Evolutionary conservation across 257 asterid genomes (phyloP).

Genomic region (Verbena officinalis): DNA sequence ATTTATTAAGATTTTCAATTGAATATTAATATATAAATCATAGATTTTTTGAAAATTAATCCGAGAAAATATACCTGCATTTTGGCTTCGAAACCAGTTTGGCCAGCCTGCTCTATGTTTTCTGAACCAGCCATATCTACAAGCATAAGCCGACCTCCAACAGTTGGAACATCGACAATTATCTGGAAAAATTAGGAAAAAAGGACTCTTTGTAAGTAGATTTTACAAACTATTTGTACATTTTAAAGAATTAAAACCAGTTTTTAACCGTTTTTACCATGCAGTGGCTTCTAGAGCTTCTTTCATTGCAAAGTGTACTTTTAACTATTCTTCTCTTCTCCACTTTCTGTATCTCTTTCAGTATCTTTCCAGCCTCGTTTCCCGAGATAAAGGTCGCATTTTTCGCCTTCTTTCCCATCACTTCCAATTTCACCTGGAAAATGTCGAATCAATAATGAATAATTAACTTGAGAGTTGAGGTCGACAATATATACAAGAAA

Average conservation of each 20-base stretch:
- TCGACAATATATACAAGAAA: too few relatives aligned
- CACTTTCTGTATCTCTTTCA: slow-evolving; percentile 90
- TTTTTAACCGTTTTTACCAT: slow-evolving; percentile 46
- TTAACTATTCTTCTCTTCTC: slow-evolving; percentile 92
- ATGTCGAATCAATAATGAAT: neutral
- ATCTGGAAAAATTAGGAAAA: slow-evolving; percentile 40
- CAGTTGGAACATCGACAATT: slow-evolving; percentile 94
- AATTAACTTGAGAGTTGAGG: neutral
- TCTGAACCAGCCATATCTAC: slow-evolving; percentile 99
- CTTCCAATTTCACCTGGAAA: slow-evolving; percentile 77
- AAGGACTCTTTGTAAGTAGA: neutral
- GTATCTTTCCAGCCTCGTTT: slow-evolving; percentile 82
- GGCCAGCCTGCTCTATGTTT: slow-evolving; percentile 98
- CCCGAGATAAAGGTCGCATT: slow-evolving; percentile 89
- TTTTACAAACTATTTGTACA: neutral
- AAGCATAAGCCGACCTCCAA: slow-evolving; percentile 94
- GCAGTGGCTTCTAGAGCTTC: slow-evolving; percentile 98
- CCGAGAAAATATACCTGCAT: slow-evolving; percentile 64
- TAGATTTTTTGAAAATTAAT: slow-evolving; percentile 4
- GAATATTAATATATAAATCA: slow-evolving; percentile 38
- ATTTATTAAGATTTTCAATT: too few relatives aligned
- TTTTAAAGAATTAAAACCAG: slow-evolving; percentile 15
- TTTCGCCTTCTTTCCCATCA: slow-evolving; percentile 92
- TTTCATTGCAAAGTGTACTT: slow-evolving; percentile 88
- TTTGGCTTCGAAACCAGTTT: slow-evolving; percentile 85